Base-by-base conservation (phyloP, 176 grass and related monocot species). In the Tillandsia fasciculata region DNA sequence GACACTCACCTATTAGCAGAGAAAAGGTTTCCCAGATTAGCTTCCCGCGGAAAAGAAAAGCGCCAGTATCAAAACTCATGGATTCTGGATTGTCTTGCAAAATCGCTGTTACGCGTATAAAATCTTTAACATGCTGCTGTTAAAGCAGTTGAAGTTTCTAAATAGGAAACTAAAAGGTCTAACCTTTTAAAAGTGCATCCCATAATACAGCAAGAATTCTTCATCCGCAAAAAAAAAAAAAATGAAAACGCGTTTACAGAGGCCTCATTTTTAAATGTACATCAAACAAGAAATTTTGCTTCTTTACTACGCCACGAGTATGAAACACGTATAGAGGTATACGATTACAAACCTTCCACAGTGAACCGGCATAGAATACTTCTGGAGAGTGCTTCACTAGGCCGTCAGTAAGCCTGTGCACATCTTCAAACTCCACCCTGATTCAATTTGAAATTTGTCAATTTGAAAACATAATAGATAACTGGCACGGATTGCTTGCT, bases 331-430 rank as follows among this genome's bases (percentile, higher is more conserved):
- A 42, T 42, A 42, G 33, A 42, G 33, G 33, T 42, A 42, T 26
- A 78, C 26, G 50, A 51, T 14, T 10, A 72, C 52, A 29, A 79
- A 99, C 89, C 94, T 99, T 99, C 94, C 94, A 99, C 18, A 99
- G 75, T 5, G 94, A 99, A 17, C 94, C 94, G 2, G 87, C 82
- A 83, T 99, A 99, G 74, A 99, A 99, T 53, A 99, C 87, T 87
- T 99, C 94, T 53, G 84, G 64, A 42, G 94, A 99, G 82, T 99
- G 87, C 71, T 99, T 99, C 70, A 99, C 89, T 66, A 90, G 94
- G 58, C 84, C 80, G 82, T 99, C 94, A 64, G 68, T 79, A 71
- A 99, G 94, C 75, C 84, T 84, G 73, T 93, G 89, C 70, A 99
- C 94, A 68, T 93, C 89, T 81, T 93, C 84, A 64, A 99, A 99